phyloP scores from a whole-genome alignment of 352 stramenopile genomes.

The Saprolegnia parasitica region DNA sequence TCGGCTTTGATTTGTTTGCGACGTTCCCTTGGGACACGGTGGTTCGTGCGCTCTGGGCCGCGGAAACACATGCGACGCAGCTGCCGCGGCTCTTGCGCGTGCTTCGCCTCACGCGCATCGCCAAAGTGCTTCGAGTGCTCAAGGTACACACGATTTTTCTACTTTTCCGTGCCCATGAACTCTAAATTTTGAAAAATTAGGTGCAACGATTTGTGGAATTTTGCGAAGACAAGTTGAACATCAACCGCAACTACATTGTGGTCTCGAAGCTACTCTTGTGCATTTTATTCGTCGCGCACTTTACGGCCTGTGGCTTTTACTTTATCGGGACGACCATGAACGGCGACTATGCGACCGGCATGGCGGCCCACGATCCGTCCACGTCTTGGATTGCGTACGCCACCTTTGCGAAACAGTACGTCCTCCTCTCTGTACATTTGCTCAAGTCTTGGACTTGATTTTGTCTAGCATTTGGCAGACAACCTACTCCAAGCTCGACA shows the following conservation, averaged over 20 bases:
- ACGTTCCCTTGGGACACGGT: conserved; percentile 8
- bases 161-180: too few relatives aligned
- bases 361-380: not conserved
- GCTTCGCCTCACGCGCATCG: not conserved
- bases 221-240: conserved; percentile 33
- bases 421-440: not conserved
- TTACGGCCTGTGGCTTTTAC: conserved; percentile 34
- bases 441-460: too few relatives aligned
- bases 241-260: conserved; percentile 35
- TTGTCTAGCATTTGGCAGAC: conserved; percentile 20
- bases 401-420: conserved; percentile 2
- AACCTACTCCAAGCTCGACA: conserved; percentile 29
- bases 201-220: conserved; percentile 29
- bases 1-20: not conserved
- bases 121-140: conserved; percentile 7
- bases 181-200: too few relatives aligned
- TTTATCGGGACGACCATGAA: conserved; percentile 26
- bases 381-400: conserved; percentile 9
- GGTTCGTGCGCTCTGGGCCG: not conserved
- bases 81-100: conserved; percentile 1
- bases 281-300: conserved; percentile 33
- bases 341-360: not conserved
- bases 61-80: not conserved
- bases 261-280: conserved; percentile 30
- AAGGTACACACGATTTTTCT: not conserved